Evolutionary conservation across 331 rosid genomes (phyloP).

Genomic region (Acacia concinna): DNA sequence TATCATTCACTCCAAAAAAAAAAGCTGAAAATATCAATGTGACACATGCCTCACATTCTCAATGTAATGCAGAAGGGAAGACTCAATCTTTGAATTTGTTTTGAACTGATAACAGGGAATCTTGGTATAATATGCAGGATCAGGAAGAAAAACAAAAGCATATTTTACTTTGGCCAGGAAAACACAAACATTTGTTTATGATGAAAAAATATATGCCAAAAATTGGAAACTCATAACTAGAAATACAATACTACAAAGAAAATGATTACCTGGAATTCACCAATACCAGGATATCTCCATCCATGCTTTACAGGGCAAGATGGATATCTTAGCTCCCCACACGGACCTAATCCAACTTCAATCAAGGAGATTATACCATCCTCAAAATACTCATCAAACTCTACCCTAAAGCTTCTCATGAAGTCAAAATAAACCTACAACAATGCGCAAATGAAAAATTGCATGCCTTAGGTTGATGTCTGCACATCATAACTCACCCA

Average conservation of each 20-base stretch:
- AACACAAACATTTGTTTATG: neutral
- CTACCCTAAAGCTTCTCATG: conserved; percentile 98
- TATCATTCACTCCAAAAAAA: too few relatives aligned
- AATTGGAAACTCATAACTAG: conserved; percentile 15
- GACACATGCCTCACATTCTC: too few relatives aligned
- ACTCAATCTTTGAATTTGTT: too few relatives aligned
- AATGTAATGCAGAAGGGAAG: too few relatives aligned
- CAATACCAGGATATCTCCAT: conserved; percentile 97
- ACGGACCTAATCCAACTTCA: conserved; percentile 95
- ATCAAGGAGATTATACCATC: conserved; percentile 71
- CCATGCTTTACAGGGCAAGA: conserved; percentile 96
- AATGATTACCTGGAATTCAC: conserved; percentile 90
- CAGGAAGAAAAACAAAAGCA: neutral
- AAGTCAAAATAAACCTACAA: conserved; percentile 90
- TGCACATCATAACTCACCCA: neutral
- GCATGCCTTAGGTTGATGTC: conserved; percentile 14
- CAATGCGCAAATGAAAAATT: conserved; percentile 32
- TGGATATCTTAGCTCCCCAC: conserved; percentile 95
- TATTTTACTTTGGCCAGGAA: neutral
- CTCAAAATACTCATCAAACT: conserved; percentile 79
- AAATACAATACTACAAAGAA: conserved; percentile 12
- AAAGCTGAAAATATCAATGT: too few relatives aligned
- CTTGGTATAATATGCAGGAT: neutral
- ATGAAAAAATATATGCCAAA: neutral
- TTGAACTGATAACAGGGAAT: neutral